These are phyloP conservation scores for Azolla pinnata DNA, from an alignment of 75 land plant species.

Conservation along the genomic window DNA sequence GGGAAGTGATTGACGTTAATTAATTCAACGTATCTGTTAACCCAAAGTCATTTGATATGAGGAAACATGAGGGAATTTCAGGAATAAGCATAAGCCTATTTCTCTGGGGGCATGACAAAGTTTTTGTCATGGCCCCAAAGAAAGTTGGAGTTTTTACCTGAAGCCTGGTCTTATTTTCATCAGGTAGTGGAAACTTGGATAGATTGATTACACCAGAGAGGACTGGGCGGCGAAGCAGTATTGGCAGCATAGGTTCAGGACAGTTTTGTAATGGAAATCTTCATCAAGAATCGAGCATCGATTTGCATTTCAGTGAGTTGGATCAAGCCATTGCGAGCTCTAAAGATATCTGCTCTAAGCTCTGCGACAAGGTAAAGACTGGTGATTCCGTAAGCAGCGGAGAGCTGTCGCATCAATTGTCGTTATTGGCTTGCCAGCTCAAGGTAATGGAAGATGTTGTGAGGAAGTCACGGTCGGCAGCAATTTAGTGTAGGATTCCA, in stretches of 20 bases:
- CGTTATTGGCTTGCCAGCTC: background rate
- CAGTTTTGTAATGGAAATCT: background rate
- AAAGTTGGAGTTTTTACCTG: background rate
- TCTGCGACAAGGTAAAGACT: background rate
- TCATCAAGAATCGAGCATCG: background rate
- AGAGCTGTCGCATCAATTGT: background rate
- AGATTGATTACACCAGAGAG: constrained; percentile 55
- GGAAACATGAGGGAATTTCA: background rate
- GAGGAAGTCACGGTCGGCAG: background rate
- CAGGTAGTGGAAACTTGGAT: constrained; percentile 76
- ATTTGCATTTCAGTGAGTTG: background rate
- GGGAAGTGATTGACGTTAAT: background rate
- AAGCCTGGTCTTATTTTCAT: background rate
- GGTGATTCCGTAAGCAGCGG: background rate
- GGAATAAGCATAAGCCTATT: background rate
- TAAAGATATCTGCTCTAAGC: background rate
- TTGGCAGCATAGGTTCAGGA: constrained; percentile 23
- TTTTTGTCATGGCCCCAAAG: background rate
- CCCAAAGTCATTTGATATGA: background rate
- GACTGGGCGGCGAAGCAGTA: constrained; percentile 43
- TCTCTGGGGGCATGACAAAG: background rate
- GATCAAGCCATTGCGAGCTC: background rate
- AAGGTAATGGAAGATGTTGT: background rate
- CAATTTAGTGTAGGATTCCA: too few species aligned
- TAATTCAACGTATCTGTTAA: background rate